Evolutionary conservation across 2,329 filamentous ascomycete species (phyloP).

Genomic region (Pseudocercospora vitis): DNA sequence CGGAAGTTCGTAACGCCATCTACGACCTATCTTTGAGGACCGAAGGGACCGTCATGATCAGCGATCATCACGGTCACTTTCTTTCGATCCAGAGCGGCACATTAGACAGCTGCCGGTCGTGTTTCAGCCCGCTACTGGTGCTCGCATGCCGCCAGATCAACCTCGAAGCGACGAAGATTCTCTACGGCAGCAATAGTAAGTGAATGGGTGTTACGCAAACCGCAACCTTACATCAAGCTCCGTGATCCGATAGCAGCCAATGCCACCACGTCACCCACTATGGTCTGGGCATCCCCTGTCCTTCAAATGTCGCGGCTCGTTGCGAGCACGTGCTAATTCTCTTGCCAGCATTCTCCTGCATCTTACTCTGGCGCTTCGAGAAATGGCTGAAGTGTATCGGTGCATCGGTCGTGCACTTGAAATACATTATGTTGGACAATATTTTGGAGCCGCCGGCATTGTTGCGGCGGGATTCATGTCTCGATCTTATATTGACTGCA

Average conservation of each 20-base stretch:
- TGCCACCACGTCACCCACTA: too few relatives aligned
- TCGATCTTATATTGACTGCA: background rate
- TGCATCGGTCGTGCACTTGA: background rate
- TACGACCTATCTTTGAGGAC: background rate
- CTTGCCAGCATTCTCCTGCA: constrained; percentile 34
- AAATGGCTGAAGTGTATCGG: background rate
- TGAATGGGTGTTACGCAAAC: too few relatives aligned
- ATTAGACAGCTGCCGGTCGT: too few relatives aligned
- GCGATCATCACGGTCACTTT: too few relatives aligned
- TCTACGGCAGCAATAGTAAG: constrained; percentile 53
- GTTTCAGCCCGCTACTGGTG: background rate
- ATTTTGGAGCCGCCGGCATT: background rate
- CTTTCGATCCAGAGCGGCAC: too few relatives aligned
- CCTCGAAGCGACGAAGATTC: constrained; percentile 47
- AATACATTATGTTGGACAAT: background rate
- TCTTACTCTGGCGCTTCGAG: background rate
- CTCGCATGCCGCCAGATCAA: constrained; percentile 51
- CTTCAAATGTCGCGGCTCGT: too few relatives aligned
- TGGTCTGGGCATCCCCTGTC: too few relatives aligned
- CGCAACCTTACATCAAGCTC: too few relatives aligned
- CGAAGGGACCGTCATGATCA: too few relatives aligned
- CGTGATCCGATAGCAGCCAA: too few relatives aligned
- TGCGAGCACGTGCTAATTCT: too few relatives aligned
- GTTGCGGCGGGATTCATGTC: background rate
- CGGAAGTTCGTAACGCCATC: background rate